Base-by-base conservation (phyloP, 2,329 filamentous ascomycete species). In the Paraconiothyrium brasiliense region DNA sequence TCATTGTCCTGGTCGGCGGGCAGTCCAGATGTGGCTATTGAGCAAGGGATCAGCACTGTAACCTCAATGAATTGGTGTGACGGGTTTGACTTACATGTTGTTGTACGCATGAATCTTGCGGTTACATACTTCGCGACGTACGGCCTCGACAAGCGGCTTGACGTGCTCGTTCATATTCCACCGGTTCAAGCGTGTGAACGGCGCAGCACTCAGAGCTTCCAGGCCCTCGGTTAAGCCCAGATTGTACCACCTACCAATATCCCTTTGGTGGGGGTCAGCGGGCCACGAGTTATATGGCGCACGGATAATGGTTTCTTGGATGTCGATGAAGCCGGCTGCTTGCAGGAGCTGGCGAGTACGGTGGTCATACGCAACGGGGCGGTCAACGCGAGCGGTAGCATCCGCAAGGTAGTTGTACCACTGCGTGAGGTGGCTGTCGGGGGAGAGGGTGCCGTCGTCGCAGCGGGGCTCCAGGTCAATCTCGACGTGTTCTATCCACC, bases 401-500 rank as follows among this genome's bases (percentile, higher is more conserved):
- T 87, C 84, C 51, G 87, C 83, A 59, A 96, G 81, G 60, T 87
- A 86, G 30, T 86, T 80, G 64, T 90, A 90, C 93, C 93, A 97
- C 68, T 87, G 81, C 48, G 82, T 78, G 16, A 94, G 80, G 32
- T 84, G 81, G 8, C 89, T 87, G 41, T 87, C 80, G 4, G 79
- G 67, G 11, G 86, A 83, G 14, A 91, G 79, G 0, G 87, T 87
- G 39, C 85, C 84, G 69, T 92, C 88, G 65, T 93, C 90, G 72
- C 88, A 91, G 55, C 87, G 87, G 20, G 93, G 92, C 51, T 86
- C 83, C 78, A 92, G 92, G 78, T 98, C 93, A 58, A 98, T 90
- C 76, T 98, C 94, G 51, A 97, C 87, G 68, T 97, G 93, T 78
- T 98, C 94, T 58, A 97, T 85, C 74, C 85, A 86, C 57, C 94